A percentile compares a stretch with the other conserved stretches of the same genome.
Evolutionary conservation across 2,329 filamentous ascomycete species (phyloP).

Genomic region (Chaetomiaceae sp.): DNA sequence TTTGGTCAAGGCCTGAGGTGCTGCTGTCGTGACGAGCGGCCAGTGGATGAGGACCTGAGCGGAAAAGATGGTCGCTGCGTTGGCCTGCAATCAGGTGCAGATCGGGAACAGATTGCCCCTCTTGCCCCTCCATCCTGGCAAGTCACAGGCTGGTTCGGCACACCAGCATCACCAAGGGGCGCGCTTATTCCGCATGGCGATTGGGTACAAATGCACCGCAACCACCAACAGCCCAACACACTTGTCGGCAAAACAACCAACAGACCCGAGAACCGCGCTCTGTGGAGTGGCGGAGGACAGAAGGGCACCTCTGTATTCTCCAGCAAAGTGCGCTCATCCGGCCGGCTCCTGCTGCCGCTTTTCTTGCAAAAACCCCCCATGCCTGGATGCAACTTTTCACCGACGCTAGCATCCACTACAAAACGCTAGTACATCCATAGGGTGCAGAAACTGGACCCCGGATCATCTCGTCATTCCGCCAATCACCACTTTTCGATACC

Average conservation of each 20-base stretch:
- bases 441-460: conserved; percentile 4
- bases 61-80: background rate
- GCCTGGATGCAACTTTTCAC: background rate
- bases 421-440: background rate
- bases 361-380: background rate
- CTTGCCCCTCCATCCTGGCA: background rate
- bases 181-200: conserved; percentile 15
- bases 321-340: no score
- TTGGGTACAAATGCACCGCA: conserved; percentile 8
- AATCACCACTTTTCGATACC: conserved; percentile 5
- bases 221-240: conserved; percentile 8
- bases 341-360: no score
- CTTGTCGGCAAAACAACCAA: conserved; percentile 3
- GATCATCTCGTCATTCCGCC: conserved; percentile 9
- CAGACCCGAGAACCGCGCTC: conserved; percentile 2
- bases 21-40: background rate
- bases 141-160: background rate
- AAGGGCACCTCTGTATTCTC: no score
- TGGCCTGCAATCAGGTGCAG: background rate
- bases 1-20: background rate
- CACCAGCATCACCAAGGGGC: background rate
- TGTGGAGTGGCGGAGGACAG: background rate
- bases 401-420: background rate
- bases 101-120: background rate
- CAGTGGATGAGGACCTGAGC: background rate